These are phyloP conservation scores for Nigrograna mackinnonii DNA, from an alignment of 2,329 filamentous ascomycete species.

Conservation along the genomic window DNA sequence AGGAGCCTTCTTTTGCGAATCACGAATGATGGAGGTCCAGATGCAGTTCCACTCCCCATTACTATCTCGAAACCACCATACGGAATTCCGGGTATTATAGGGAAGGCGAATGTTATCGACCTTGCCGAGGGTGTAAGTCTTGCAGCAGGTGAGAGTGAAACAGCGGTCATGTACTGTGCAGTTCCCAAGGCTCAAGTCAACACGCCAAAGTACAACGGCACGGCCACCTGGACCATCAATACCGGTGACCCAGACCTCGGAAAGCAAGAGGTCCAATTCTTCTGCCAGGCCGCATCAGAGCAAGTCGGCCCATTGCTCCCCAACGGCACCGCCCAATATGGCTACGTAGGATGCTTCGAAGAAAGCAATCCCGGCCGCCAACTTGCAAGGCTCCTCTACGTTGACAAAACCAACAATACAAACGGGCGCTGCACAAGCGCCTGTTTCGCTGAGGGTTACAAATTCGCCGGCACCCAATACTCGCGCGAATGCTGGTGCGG, in stretches of 20 bases:
- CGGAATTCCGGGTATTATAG: conserved; percentile 57
- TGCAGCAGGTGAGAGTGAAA: conserved; percentile 53
- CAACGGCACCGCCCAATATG: conserved; percentile 53
- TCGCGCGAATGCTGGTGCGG: conserved; percentile 60
- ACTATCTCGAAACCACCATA: conserved; percentile 66
- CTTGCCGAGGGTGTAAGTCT: conserved; percentile 61
- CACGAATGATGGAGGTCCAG: conserved; percentile 52
- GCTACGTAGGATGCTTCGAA: conserved; percentile 59
- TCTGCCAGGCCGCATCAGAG: conserved; percentile 55
- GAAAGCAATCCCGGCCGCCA: conserved; percentile 62
- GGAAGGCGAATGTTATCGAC: conserved; percentile 59
- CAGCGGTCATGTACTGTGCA: conserved; percentile 58
- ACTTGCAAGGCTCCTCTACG: conserved; percentile 48
- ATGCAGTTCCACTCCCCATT: conserved; percentile 55
- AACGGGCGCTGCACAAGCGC: conserved; percentile 51
- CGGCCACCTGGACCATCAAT: conserved; percentile 60
- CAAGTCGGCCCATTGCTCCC: conserved; percentile 55
- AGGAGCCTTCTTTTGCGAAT: conserved; percentile 55
- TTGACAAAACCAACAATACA: conserved; percentile 44
- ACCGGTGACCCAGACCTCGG: conserved; percentile 57
- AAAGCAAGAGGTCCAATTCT: conserved; percentile 58
- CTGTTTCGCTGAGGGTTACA: conserved; percentile 41
- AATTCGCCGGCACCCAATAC: conserved; percentile 56
- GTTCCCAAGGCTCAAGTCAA: conserved; percentile 63
- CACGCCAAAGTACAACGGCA: conserved; percentile 52